Conservation (phyloP, 1,284 basidiomycete genomes). For the Cryptococcus amylolentus region DNA sequence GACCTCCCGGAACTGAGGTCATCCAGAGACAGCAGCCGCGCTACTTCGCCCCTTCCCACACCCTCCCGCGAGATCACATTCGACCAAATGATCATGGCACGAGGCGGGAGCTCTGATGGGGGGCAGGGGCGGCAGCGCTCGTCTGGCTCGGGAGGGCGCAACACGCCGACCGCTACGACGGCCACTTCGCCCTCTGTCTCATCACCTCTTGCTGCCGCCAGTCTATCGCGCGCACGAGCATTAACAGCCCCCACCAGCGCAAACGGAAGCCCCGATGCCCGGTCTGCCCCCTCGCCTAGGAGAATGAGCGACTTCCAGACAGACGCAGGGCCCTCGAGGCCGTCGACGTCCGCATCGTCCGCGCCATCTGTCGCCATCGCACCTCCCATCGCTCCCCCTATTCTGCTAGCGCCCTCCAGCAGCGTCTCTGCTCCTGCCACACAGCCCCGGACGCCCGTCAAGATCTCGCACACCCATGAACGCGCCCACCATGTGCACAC, state of each 20-base stretch:
- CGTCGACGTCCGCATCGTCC: constrained; percentile 2
- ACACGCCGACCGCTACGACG: background rate
- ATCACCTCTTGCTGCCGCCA: constrained; percentile 11
- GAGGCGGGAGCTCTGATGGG: constrained; percentile 11
- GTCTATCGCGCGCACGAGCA: constrained; percentile 8
- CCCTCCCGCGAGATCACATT: constrained; percentile 14
- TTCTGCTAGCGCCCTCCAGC: background rate
- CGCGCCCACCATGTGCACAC: background rate
- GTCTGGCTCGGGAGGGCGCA: constrained; percentile 1
- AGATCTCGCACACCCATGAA: background rate
- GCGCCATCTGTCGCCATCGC: constrained; percentile 5
- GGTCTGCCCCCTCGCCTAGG: background rate
- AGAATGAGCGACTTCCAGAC: background rate
- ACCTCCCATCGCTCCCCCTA: background rate
- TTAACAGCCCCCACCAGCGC: constrained; percentile 5
- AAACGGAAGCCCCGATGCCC: background rate
- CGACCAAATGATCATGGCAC: constrained; percentile 15
- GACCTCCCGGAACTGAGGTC: constrained; percentile 18
- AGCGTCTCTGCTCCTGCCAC: background rate
- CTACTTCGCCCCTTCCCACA: constrained; percentile 16
- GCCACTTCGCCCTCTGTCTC: constrained; percentile 12
- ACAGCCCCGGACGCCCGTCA: background rate
- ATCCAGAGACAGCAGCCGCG: constrained; percentile 18
- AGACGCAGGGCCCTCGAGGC: background rate
- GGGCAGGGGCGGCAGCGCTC: background rate